Evolutionary conservation across 2,329 filamentous ascomycete species (phyloP).

Genomic region (Cladosporium halotolerans): DNA sequence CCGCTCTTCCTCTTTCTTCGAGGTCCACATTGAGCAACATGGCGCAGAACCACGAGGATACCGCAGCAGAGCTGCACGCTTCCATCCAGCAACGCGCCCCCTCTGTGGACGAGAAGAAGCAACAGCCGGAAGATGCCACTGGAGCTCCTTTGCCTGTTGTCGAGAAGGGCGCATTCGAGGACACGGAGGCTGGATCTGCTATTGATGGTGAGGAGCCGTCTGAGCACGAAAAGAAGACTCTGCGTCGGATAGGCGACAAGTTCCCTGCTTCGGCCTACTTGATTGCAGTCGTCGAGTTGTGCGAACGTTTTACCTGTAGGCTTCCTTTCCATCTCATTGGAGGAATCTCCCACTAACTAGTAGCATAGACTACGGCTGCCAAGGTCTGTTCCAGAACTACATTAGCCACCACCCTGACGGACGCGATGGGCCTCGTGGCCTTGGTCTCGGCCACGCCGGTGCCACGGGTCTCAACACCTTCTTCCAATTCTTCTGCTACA

Average conservation of each 20-base stretch:
- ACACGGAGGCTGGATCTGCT: constrained; percentile 16
- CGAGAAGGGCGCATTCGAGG: constrained; percentile 9
- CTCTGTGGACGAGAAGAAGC: background rate
- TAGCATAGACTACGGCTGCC: constrained; percentile 11
- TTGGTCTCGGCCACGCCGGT: constrained; percentile 36
- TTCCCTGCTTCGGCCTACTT: constrained; percentile 43
- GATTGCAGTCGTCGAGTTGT: constrained; percentile 44
- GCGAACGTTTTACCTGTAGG: constrained; percentile 45
- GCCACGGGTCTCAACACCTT: constrained; percentile 41
- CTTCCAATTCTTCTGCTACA: constrained; percentile 46
- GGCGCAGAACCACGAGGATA: constrained; percentile 25
- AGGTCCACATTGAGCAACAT: constrained; percentile 12
- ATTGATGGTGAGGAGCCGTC: constrained; percentile 34
- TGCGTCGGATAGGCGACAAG: constrained; percentile 41
- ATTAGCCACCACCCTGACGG: constrained; percentile 37
- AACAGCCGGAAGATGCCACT: background rate
- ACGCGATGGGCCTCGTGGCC: constrained; percentile 35
- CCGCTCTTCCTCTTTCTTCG: background rate
- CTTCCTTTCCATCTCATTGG: background rate
- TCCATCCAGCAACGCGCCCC: background rate
- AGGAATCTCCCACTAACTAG: background rate
- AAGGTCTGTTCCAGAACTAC: constrained; percentile 46
- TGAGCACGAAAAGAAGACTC: constrained; percentile 37
- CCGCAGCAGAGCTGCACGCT: constrained; percentile 20
- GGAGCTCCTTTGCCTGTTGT: constrained; percentile 2